These are phyloP conservation scores for Candida berthetii DNA, from an alignment of 805 yeast genomes.

Conservation along the genomic window DNA sequence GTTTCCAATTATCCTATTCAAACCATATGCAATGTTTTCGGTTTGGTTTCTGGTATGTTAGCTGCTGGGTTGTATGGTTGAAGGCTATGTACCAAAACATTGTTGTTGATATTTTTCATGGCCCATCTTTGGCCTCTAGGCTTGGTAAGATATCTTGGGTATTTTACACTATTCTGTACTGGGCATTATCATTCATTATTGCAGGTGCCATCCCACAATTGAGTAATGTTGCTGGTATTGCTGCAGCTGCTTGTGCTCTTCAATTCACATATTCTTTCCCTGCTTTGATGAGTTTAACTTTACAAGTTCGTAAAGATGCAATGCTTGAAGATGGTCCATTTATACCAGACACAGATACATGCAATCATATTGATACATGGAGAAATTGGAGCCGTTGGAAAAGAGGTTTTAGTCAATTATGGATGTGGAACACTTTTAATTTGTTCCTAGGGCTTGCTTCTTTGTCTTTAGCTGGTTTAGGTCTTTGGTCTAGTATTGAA, in stretches of 20 bases:
- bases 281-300: slow-evolving; percentile 16
- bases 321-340: slow-evolving; percentile 12
- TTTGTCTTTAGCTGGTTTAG: slow-evolving; percentile 22
- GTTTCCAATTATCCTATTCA: slow-evolving; percentile 29
- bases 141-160: slow-evolving; percentile 19
- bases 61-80: slow-evolving; percentile 40
- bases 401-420: slow-evolving; percentile 14
- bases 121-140: slow-evolving; percentile 14
- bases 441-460: slow-evolving; percentile 17
- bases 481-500: slow-evolving; percentile 22
- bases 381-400: slow-evolving; percentile 9
- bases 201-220: slow-evolving; percentile 23
- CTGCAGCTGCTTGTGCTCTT: slow-evolving; percentile 13
- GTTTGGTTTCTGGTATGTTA: slow-evolving; percentile 31
- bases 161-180: slow-evolving; percentile 6
- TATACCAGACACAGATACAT: slow-evolving; percentile 5
- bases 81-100: slow-evolving; percentile 33
- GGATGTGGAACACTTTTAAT: slow-evolving; percentile 14
- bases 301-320: slow-evolving; percentile 14
- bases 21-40: slow-evolving; percentile 28
- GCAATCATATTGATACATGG: slow-evolving; percentile 7
- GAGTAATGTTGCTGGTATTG: slow-evolving; percentile 16
- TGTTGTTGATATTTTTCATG: slow-evolving; percentile 10
- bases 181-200: slow-evolving; percentile 12
- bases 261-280: slow-evolving; percentile 21